phyloP scores from a whole-genome alignment of 2,329 filamentous ascomycete genomes.

The Aureobasidium vineae region DNA sequence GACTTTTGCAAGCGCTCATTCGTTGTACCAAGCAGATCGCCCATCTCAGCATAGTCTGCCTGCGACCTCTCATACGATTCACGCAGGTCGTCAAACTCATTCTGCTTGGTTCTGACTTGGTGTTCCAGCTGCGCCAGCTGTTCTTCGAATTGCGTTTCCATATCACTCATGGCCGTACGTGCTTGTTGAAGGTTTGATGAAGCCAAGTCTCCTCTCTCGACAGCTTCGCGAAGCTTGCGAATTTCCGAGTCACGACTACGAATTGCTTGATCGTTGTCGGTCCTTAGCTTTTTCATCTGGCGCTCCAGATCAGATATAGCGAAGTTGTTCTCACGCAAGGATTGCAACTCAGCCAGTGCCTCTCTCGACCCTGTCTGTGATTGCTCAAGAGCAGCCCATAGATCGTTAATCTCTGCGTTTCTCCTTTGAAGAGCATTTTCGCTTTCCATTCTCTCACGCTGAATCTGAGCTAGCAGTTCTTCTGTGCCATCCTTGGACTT shows the following conservation, averaged over 20 bases:
- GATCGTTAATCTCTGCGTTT: slow-evolving; percentile 24
- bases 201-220: slow-evolving; percentile 6
- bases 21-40: slow-evolving; percentile 1
- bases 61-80: background rate
- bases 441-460: slow-evolving; percentile 3
- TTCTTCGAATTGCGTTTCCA: slow-evolving; percentile 17
- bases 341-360: slow-evolving; percentile 19
- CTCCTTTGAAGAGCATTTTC: background rate
- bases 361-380: slow-evolving; percentile 23
- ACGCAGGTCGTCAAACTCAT: slow-evolving; percentile 1
- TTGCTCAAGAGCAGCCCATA: slow-evolving; percentile 22
- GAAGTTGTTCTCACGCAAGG: slow-evolving; percentile 5
- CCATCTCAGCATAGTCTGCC: slow-evolving; percentile 15
- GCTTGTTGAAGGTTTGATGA: slow-evolving; percentile 1
- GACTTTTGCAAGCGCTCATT: slow-evolving; percentile 17
- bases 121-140: slow-evolving; percentile 5
- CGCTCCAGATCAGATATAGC: slow-evolving; percentile 17
- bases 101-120: background rate
- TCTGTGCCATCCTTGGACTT: background rate
- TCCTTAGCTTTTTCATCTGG: slow-evolving; percentile 18
- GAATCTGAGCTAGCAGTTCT: slow-evolving; percentile 16
- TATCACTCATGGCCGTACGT: slow-evolving; percentile 11
- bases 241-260: slow-evolving; percentile 17
- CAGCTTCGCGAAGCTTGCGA: slow-evolving; percentile 20
- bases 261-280: slow-evolving; percentile 19